A percentile compares a stretch with the other conserved stretches of the same genome.
Conservation (phyloP, 306 rosid species). For the Nissolia schottii region DNA sequence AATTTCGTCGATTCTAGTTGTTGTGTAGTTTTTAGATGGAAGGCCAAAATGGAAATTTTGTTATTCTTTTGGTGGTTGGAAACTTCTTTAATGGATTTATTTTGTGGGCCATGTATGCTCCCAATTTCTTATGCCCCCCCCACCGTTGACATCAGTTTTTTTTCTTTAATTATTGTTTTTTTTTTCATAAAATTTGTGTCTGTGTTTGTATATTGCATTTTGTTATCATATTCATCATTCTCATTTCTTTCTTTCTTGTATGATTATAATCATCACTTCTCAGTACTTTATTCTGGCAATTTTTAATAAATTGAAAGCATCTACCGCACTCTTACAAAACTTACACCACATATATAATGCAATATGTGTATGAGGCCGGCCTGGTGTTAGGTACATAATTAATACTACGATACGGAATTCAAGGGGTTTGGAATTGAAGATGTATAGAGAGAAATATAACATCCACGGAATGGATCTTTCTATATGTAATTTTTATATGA, state of each 20-base stretch:
- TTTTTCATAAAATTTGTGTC: too few species aligned
- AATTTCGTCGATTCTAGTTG: background rate
- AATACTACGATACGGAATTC: background rate
- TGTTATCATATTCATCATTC: slow-evolving; percentile 9
- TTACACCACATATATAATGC: background rate
- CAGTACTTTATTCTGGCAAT: slow-evolving; percentile 10
- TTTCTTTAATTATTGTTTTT: slow-evolving; percentile 22
- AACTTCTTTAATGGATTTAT: slow-evolving; percentile 29
- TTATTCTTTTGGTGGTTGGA: slow-evolving; percentile 28
- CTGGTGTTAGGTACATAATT: slow-evolving; percentile 13
- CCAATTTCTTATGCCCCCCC: slow-evolving; percentile 13
- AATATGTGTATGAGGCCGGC: slow-evolving; percentile 22
- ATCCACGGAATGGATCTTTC: too few species aligned
- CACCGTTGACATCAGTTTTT: slow-evolving; percentile 20
- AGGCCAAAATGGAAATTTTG: slow-evolving; percentile 8
- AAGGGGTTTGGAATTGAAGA: background rate
- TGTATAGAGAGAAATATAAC: background rate
- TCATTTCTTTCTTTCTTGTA: background rate
- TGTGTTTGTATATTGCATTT: slow-evolving; percentile 25
- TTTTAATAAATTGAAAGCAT: slow-evolving; percentile 14
- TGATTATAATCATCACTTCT: slow-evolving; percentile 22
- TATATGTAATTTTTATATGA: too few species aligned
- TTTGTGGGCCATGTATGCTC: slow-evolving; percentile 20
- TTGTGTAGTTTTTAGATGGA: slow-evolving; percentile 17
- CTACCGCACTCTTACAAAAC: background rate